These are phyloP conservation scores for Neopestalotiopsis sp. DNA, from an alignment of 2,329 filamentous ascomycete species.

Conservation along the genomic window DNA sequence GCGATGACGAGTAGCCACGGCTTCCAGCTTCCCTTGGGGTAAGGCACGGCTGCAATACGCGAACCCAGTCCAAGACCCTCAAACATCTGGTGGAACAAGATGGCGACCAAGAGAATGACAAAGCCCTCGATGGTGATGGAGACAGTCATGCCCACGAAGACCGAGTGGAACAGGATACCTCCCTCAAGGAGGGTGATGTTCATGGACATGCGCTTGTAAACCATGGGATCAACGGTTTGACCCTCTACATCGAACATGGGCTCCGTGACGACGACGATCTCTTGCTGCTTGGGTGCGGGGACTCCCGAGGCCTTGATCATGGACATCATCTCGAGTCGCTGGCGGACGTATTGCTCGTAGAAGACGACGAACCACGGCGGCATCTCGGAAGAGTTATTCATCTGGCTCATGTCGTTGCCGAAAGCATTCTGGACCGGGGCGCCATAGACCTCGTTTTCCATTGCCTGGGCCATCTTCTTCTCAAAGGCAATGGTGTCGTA, in stretches of 20 bases:
- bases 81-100: slow-evolving; percentile 75
- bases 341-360: slow-evolving; percentile 67
- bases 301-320: slow-evolving; percentile 51
- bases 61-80: slow-evolving; percentile 73
- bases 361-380: slow-evolving; percentile 68
- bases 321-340: slow-evolving; percentile 63
- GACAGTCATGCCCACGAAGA: slow-evolving; percentile 77
- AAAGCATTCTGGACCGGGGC: slow-evolving; percentile 29
- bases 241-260: slow-evolving; percentile 51
- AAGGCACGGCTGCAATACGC: slow-evolving; percentile 71
- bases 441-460: slow-evolving; percentile 43
- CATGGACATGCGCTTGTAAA: slow-evolving; percentile 68
- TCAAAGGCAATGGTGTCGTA: slow-evolving; percentile 44
- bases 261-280: slow-evolving; percentile 37
- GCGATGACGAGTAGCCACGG: slow-evolving; percentile 68
- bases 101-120: slow-evolving; percentile 69
- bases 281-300: slow-evolving; percentile 28
- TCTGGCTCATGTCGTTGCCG: slow-evolving; percentile 34
- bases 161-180: slow-evolving; percentile 79
- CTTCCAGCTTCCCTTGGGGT: slow-evolving; percentile 58
- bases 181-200: slow-evolving; percentile 79
- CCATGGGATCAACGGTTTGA: slow-evolving; percentile 47
- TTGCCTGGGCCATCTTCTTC: slow-evolving; percentile 46
- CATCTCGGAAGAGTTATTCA: slow-evolving; percentile 51
- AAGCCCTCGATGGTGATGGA: slow-evolving; percentile 73